Conservation (phyloP, 2,329 filamentous ascomycete species). For the Cordyceps militaris region DNA sequence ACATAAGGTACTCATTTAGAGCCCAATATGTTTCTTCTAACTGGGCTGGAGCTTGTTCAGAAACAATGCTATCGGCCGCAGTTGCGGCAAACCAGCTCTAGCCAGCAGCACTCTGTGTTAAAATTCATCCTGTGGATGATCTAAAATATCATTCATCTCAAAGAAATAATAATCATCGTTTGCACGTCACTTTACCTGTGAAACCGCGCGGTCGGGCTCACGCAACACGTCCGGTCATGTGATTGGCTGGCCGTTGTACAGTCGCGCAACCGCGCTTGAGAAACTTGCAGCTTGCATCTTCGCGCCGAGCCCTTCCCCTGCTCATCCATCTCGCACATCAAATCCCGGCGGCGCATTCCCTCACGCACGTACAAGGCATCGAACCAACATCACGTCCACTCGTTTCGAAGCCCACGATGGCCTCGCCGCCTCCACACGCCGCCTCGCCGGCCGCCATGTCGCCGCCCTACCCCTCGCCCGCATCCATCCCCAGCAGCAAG, state of each 20-base stretch:
- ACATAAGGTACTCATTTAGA: too few relatives aligned
- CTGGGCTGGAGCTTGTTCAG: too few relatives aligned
- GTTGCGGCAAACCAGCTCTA: too few relatives aligned
- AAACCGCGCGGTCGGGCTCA: background rate
- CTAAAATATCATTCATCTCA: too few relatives aligned
- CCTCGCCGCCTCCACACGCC: constrained; percentile 49
- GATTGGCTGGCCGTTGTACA: background rate
- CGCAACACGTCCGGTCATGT: background rate
- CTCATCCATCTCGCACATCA: background rate
- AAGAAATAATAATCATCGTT: background rate
- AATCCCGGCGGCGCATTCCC: background rate
- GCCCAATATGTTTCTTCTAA: too few relatives aligned
- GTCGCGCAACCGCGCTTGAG: background rate
- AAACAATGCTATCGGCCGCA: too few relatives aligned
- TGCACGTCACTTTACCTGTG: background rate
- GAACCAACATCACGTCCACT: background rate
- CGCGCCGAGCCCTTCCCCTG: background rate
- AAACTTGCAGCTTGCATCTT: background rate
- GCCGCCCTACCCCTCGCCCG: constrained; percentile 45
- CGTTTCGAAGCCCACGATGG: constrained; percentile 30
- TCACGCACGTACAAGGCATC: background rate
- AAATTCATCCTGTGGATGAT: too few relatives aligned
- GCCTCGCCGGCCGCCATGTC: constrained; percentile 48
- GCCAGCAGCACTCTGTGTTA: too few relatives aligned
- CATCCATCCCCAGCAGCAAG: constrained; percentile 45